phyloP scores from a whole-genome alignment of 768 basidiomycete species.

The Lactifluus echinatus region DNA sequence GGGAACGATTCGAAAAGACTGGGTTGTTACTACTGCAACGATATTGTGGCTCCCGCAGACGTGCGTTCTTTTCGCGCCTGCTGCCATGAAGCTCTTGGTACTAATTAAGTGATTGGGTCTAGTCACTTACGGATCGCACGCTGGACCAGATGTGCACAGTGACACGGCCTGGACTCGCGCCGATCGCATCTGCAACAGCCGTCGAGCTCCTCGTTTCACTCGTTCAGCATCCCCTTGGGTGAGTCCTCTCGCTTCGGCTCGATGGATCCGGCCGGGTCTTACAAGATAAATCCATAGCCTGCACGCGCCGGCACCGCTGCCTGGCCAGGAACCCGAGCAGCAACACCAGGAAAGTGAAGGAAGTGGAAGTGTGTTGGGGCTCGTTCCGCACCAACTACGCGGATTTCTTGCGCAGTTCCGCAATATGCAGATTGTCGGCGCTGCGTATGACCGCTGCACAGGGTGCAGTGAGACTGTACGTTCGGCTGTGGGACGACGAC shows the following conservation, averaged over 20 bases:
- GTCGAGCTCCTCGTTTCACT: conserved; percentile 88
- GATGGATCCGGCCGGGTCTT: background rate
- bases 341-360: conserved; percentile 19
- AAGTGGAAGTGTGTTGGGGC: conserved; percentile 61
- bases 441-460: conserved; percentile 81
- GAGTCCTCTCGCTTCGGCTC: background rate
- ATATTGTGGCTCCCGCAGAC: conserved; percentile 93
- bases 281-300: conserved; percentile 29
- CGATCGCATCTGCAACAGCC: conserved; percentile 85
- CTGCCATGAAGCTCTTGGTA: background rate
- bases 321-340: conserved; percentile 27
- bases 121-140: conserved; percentile 79
- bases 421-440: conserved; percentile 75
- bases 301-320: conserved; percentile 64
- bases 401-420: conserved; percentile 86
- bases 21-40: conserved; percentile 98
- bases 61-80: conserved; percentile 36
- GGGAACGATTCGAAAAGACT: conserved; percentile 35
- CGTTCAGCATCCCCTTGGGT: conserved; percentile 87
- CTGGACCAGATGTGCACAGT: conserved; percentile 99
- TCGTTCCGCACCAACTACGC: conserved; percentile 90
- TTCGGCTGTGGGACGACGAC: conserved; percentile 11
- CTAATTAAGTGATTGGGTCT: background rate
- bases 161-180: conserved; percentile 87
- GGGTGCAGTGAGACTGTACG: conserved; percentile 79